A percentile compares a stretch with the other conserved stretches of the same genome.
These are phyloP conservation scores for Penicillium atrosanguineum DNA, from an alignment of 495 filamentous ascomycete genomes.

Conservation along the genomic window DNA sequence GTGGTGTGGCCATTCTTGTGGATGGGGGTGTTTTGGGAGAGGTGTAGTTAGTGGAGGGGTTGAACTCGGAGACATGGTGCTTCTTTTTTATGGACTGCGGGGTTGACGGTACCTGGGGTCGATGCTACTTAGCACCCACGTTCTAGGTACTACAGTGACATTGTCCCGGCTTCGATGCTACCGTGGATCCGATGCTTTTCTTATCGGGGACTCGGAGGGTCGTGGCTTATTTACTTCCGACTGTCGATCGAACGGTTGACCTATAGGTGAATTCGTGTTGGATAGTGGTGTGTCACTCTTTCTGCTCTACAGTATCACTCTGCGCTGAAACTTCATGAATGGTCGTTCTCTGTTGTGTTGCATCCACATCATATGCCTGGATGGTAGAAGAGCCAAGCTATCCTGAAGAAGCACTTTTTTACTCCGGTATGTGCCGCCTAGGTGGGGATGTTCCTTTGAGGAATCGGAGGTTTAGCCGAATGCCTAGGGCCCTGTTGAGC, in stretches of 20 bases:
- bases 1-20: constrained; percentile 22
- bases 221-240: not conserved
- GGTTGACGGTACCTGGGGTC: constrained; percentile 2
- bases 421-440: not conserved
- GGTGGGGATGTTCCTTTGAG: too few species aligned
- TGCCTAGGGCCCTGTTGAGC: too few species aligned
- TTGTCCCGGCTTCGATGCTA: constrained; percentile 14
- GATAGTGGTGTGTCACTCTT: not conserved
- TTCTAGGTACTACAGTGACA: constrained; percentile 17
- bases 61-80: constrained; percentile 19
- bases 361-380: not conserved
- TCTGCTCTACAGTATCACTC: not conserved
- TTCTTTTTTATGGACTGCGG: constrained; percentile 49
- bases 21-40: not conserved
- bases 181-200: constrained; percentile 18
- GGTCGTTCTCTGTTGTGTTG: too few species aligned
- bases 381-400: not conserved
- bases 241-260: not conserved
- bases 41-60: not conserved
- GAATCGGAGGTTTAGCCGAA: too few species aligned
- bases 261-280: not conserved
- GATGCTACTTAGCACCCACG: constrained; percentile 5
- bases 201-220: not conserved
- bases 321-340: not conserved
- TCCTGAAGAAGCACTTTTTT: not conserved